Evolutionary conservation across 306 rosid genomes (phyloP).

Genomic region (Cucumis hystrix): DNA sequence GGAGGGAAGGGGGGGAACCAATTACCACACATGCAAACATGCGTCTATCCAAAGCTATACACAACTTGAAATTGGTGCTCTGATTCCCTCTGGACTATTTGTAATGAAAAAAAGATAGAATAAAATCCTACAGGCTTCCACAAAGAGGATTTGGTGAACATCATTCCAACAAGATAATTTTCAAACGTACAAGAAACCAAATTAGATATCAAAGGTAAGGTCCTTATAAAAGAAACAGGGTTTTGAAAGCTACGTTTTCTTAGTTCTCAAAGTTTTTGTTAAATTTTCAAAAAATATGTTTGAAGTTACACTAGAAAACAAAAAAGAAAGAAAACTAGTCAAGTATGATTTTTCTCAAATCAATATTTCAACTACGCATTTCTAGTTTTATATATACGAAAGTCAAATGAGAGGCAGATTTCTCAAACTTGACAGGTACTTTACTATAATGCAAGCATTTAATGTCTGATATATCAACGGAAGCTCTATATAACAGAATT

Average conservation of each 20-base stretch:
- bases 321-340: not conserved
- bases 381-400: not conserved
- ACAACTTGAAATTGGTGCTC: not conserved
- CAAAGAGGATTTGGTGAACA: not conserved
- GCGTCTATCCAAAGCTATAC: slow-evolving; percentile 2
- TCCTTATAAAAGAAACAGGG: not conserved
- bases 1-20: no score
- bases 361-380: not conserved
- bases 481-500: not conserved
- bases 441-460: not conserved
- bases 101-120: not conserved
- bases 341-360: not conserved
- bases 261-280: not conserved
- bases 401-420: not conserved
- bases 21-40: not conserved
- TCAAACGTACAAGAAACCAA: not conserved
- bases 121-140: not conserved
- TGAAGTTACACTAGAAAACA: not conserved
- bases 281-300: not conserved
- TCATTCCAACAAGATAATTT: not conserved
- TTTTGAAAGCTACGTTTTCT: not conserved
- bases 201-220: not conserved
- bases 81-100: not conserved
- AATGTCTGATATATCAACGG: not conserved
- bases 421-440: not conserved